These are phyloP conservation scores for Thraustochytrium striatum DNA, from an alignment of 352 stramenopile species.

Conservation along the genomic window DNA sequence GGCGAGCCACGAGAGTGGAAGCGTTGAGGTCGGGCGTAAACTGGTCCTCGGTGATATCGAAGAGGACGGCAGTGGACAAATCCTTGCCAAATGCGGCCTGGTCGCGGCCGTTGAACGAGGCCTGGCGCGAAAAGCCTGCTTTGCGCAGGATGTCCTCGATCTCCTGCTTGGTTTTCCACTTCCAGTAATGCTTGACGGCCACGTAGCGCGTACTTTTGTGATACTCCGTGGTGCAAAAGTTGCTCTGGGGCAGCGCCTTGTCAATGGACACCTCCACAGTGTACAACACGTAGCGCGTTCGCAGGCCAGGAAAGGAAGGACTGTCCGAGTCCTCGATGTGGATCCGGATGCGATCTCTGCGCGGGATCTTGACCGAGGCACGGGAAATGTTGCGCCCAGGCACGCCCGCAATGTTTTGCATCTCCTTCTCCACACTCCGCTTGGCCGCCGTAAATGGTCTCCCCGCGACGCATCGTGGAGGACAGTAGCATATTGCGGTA, in stretches of 20 bases:
- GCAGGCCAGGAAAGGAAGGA: constrained; percentile 14
- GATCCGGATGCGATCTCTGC: not conserved
- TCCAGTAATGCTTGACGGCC: constrained; percentile 37
- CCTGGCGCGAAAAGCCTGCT: not conserved
- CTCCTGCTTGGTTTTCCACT: constrained; percentile 9
- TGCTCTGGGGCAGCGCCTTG: not conserved
- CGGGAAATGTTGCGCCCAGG: constrained; percentile 6
- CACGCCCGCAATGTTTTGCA: constrained; percentile 16
- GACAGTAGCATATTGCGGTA: constrained; percentile 41
- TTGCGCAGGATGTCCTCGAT: not conserved
- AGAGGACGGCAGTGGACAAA: not conserved
- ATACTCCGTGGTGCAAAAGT: constrained; percentile 27
- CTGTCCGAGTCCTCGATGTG: constrained; percentile 7
- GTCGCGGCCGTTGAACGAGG: not conserved
- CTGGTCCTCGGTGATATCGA: not conserved
- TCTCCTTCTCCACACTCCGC: constrained; percentile 33
- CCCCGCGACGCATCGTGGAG: constrained; percentile 22
- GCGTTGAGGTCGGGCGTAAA: too few species aligned
- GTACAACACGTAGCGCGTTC: constrained; percentile 4
- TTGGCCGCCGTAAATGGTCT: constrained; percentile 22
- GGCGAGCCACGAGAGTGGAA: too few species aligned
- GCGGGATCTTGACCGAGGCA: not conserved
- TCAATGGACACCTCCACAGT: constrained; percentile 29
- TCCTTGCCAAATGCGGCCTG: too few species aligned
- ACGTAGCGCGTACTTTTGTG: not conserved